A percentile compares a stretch with the other conserved stretches of the same genome.
phyloP scores from a whole-genome alignment of 352 stramenopile genomes.

The Phytophthora agathidicida region DNA sequence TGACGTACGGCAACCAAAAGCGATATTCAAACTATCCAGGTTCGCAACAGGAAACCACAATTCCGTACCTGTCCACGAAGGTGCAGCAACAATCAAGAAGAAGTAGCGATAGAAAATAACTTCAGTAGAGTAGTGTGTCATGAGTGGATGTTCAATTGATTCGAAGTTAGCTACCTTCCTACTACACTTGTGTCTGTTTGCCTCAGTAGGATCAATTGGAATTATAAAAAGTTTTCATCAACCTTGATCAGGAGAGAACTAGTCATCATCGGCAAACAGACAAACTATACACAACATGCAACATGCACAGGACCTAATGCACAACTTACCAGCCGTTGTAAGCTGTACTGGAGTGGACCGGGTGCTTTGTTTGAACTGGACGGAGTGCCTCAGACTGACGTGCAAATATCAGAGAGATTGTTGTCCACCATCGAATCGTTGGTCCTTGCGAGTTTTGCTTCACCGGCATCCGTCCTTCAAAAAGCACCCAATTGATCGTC shows the following conservation, averaged over 20 bases:
- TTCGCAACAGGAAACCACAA: conserved; percentile 34
- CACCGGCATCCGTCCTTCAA: conserved; percentile 39
- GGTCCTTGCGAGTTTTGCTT: conserved; percentile 60
- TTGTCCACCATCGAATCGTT: conserved; percentile 70
- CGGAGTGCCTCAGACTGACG: conserved; percentile 85
- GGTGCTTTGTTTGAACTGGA: conserved; percentile 2
- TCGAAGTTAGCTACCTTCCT: neutral
- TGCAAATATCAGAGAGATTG: conserved; percentile 82
- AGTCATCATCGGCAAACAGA: conserved; percentile 68
- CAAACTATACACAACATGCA: conserved; percentile 33
- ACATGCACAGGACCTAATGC: conserved; percentile 23
- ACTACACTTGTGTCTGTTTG: conserved; percentile 32
- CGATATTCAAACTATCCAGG: conserved; percentile 39
- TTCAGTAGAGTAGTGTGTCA: conserved; percentile 4
- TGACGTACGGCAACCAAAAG: conserved; percentile 58
- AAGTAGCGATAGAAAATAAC: neutral
- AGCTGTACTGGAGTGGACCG: neutral
- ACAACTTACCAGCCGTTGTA: too few relatives aligned
- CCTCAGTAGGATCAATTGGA: conserved; percentile 92
- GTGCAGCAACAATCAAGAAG: conserved; percentile 32
- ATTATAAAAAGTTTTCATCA: conserved; percentile 83
- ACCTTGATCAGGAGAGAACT: conserved; percentile 71
- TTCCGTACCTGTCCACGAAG: conserved; percentile 44
- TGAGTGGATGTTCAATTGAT: conserved; percentile 7
- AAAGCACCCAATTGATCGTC: neutral